Evolutionary conservation across 108 stramenopile genomes (phyloP).

Genomic region (Discostella stelligeroides): DNA sequence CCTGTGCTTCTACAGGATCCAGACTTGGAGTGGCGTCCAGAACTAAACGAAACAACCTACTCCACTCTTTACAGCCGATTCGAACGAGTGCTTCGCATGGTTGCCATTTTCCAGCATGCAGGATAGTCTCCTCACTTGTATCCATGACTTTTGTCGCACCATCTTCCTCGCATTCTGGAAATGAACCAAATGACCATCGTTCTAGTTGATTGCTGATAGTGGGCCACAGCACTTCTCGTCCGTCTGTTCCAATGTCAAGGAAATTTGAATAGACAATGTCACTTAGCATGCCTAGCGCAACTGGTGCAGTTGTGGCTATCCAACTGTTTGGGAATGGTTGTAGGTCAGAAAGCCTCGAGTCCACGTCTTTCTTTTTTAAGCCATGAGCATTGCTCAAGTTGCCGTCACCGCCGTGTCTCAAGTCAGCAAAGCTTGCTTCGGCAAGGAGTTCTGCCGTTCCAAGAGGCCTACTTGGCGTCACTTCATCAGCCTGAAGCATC

Average conservation of each 20-base stretch:
- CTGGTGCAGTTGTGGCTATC: slow-evolving; percentile 85
- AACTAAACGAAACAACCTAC: slow-evolving; percentile 53
- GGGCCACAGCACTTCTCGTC: slow-evolving; percentile 64
- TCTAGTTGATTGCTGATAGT: slow-evolving; percentile 49
- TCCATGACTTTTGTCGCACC: slow-evolving; percentile 9
- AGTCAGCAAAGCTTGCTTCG: slow-evolving; percentile 87
- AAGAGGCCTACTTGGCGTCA: slow-evolving; percentile 62
- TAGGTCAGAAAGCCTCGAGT: slow-evolving; percentile 34
- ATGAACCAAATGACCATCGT: slow-evolving; percentile 64
- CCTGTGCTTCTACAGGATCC: slow-evolving; percentile 26
- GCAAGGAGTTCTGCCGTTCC: slow-evolving; percentile 82
- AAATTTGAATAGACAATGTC: slow-evolving; percentile 66
- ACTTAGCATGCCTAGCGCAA: slow-evolving; percentile 77
- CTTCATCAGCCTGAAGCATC: slow-evolving; percentile 59
- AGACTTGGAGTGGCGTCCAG: slow-evolving; percentile 34
- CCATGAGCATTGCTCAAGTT: slow-evolving; percentile 76
- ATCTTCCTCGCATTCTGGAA: slow-evolving; percentile 22
- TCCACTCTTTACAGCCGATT: slow-evolving; percentile 66
- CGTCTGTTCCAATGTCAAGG: slow-evolving; percentile 52
- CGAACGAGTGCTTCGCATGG: slow-evolving; percentile 87
- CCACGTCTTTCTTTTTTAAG: slow-evolving; percentile 62
- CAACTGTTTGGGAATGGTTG: slow-evolving; percentile 90
- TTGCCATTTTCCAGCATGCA: slow-evolving; percentile 56
- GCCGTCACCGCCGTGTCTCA: slow-evolving; percentile 86
- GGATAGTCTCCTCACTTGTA: slow-evolving; percentile 18